phyloP scores from a whole-genome alignment of 257 asterid genomes.

The Petunia secreta region DNA sequence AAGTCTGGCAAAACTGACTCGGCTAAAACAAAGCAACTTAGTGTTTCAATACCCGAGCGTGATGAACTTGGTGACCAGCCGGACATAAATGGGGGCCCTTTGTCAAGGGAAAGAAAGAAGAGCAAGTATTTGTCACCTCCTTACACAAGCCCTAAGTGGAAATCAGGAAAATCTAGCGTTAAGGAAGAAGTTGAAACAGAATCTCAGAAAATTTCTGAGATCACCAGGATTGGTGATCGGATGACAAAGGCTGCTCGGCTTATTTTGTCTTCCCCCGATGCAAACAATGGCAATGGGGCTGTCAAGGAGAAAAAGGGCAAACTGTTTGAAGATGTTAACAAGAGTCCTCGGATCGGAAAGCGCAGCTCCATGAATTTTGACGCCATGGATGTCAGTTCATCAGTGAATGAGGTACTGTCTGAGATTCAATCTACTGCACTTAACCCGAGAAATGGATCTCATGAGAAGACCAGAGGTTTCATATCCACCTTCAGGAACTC shows the following conservation, averaged over 20 bases:
- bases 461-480: conserved; percentile 49
- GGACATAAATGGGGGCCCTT: conserved; percentile 24
- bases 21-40: neutral
- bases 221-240: conserved; percentile 37
- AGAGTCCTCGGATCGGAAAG: conserved; percentile 1
- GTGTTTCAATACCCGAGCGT: conserved; percentile 16
- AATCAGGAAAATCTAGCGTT: conserved; percentile 33
- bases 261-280: conserved; percentile 31
- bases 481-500: conserved; percentile 59
- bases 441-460: conserved; percentile 46
- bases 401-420: conserved; percentile 44
- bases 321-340: neutral
- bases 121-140: conserved; percentile 88
- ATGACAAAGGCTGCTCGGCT: conserved; percentile 40
- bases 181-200: conserved; percentile 37
- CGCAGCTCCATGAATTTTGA: conserved; percentile 12
- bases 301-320: conserved; percentile 24
- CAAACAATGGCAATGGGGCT: conserved; percentile 26
- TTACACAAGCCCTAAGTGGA: conserved; percentile 42
- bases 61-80: neutral
- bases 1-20: conserved; percentile 32
- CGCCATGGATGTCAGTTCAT: conserved; percentile 37
- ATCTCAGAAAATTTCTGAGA: conserved; percentile 38
- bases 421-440: conserved; percentile 53
- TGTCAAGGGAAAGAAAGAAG: conserved; percentile 82